Evolutionary conservation across 345 rosid genomes (phyloP), one percentile per base, ranked within the genome.

Genomic region (Tarenaya hassleriana): DNA sequence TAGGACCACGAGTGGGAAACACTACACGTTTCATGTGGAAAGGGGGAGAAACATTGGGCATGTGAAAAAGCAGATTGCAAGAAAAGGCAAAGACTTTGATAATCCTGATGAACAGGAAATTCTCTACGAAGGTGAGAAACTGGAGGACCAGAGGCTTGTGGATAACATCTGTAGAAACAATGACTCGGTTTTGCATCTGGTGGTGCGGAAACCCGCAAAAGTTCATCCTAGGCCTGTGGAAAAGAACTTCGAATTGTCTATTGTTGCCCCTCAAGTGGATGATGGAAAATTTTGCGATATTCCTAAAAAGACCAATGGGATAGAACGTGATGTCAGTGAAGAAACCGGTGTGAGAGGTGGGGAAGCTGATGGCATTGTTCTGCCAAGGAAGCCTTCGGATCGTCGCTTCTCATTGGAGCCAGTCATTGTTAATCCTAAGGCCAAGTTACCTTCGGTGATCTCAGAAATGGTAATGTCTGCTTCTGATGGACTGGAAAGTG

Each of bases 61-160:
- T 60, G 84, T 86, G 35, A 86, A 86, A 50, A 71, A 65, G 15
- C 78, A 73, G 81, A 52, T 83, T 60, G 73, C 81, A 1, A 72
- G 65, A 52, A 74, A 72, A 42, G 78, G 65, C 52, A 62, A 64
- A 41, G 77, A 64, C 54, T 60, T 83, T 46, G 78, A 47, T 62
- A 77, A 78, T 56, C 62, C 70, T 41, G 76, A 82, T 57, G 77
- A 80, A 48, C 83, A 80, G 9, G 92, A 81, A 34, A 62, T 83
- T 41, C 61, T 83, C 52, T 81, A 80, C 46, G 75, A 77, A 61
- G 95, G 92, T 7, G 78, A 83, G 70, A 64, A 16, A 57, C 56
- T 83, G 4, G 86, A 79, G 41, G 86, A 86, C 58, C 83, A 81
- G 69, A 72, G 77, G 66, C 72, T 79, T 19, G 72, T 86, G n/a